phyloP scores from a whole-genome alignment of 2,329 filamentous ascomycete genomes.

The Verticillium nubilum region DNA sequence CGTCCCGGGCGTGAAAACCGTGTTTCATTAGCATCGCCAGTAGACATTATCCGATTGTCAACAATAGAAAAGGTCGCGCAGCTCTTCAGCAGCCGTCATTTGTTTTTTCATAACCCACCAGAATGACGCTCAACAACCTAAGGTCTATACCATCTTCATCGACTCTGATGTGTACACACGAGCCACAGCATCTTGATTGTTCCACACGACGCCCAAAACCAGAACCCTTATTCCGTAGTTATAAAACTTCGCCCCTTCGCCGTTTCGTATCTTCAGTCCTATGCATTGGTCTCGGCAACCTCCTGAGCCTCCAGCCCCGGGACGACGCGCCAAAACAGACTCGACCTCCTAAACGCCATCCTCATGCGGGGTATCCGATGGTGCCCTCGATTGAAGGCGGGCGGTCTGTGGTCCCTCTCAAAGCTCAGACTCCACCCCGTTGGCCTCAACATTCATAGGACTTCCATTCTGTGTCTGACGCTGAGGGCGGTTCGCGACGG shows the following conservation, averaged over 20 bases:
- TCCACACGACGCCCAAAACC: neutral
- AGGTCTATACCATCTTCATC: neutral
- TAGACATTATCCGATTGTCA: neutral
- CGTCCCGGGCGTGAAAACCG: too few relatives aligned
- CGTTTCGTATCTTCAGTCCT: neutral
- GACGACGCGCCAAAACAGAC: neutral
- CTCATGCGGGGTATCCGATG: neutral
- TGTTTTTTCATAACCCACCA: too few relatives aligned
- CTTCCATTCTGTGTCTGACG: constrained; percentile 47
- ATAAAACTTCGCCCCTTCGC: neutral
- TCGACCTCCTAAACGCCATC: neutral
- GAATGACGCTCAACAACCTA: neutral
- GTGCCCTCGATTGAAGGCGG: neutral
- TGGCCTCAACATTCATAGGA: constrained; percentile 50
- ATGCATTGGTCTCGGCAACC: neutral
- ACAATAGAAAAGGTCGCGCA: neutral
- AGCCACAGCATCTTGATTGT: neutral
- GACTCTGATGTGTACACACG: neutral
- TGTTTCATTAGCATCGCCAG: too few relatives aligned
- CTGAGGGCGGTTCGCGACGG: constrained; percentile 34
- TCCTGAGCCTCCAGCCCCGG: neutral
- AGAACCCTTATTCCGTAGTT: neutral
- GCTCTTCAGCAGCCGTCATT: neutral
- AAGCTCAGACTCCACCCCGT: constrained; percentile 51
- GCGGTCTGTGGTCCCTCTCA: constrained; percentile 14